Base-by-base conservation (phyloP, 306 rosid genomes). In the Geum urbanum region DNA sequence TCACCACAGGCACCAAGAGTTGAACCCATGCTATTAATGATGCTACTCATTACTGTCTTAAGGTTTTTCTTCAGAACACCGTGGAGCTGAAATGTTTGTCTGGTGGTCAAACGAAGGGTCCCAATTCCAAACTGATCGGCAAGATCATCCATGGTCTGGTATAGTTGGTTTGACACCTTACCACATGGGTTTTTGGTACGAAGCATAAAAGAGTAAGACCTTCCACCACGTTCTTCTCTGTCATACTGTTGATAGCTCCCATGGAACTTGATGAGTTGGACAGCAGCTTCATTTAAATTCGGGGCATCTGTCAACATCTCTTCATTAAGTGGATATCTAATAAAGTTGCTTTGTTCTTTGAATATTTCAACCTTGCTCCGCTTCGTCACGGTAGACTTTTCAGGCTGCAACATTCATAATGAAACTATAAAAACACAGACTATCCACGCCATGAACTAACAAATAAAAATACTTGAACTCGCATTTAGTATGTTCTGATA, bases 1-100 rank as follows among this genome's bases (percentile, higher is more conserved):
- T 95, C 99, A 51, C 99, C 99, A 57, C 99, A 95, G 5, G 99
- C 99, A 20, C 99, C 99, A 61, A 95, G 95, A 9, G 96, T 91
- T 1, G 99, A 90, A 4, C 95, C 96, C 99, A 95, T 89, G 69
- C 80, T 86, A 55, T 76, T 82, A 56, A 95, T 95, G 76, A 95
- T 86, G 68, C 87, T 72, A 61, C 91, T 73, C 97, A 95, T 91
- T 4, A 95, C 99, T 0, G 91, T 87, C 78, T 95, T 95, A 60
- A 95, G 88, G 74, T 95, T 86, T 85, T 87, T 91, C 88, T 95
- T 95, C 80, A 87, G 70, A 76, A 95, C 92, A 63, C 97, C 99
- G 49, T 95, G 99, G 43, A 95, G 99, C 83, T 95, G 97, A 79
- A 95, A 95, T 8, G 99, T 95, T 49, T 95, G 99, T 53, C 99